Base-by-base conservation (phyloP, 2,329 filamentous ascomycete species). In the Albifimbria verrucaria region DNA sequence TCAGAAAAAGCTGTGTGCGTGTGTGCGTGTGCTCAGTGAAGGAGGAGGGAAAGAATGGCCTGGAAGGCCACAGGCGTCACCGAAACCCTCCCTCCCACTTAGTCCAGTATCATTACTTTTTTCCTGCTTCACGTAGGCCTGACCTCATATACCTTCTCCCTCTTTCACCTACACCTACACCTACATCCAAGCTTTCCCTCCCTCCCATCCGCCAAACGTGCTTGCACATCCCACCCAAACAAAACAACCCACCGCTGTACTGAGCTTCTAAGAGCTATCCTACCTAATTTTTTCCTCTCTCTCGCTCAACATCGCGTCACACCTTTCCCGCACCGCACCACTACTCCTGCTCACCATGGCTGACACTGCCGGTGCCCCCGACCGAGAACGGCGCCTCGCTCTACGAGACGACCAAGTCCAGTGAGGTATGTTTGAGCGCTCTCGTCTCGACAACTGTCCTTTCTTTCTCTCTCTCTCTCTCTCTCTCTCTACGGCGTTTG, bases 401-500 rank as follows among this genome's bases (percentile, higher is more conserved):
- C 59, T 56, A 75, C 57, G 70, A 79, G 59, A 65, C 69, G 59
- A 70, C 79, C 64, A 81, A 80, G 69, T 72, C 68, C 64, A 81
- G 80, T 83, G 74, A 72, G 80, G 79, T 80, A 63, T 53, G 76
- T 72, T 57, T 55, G 46, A 54, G 48, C 51, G 49, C 48, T 52
- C 55, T 52, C 48, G 49, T 41, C 20, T 36, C 25, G 26, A 39
- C 41, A 26, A 49, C 52, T 62, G 60, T 58, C 50, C 49, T 55
- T 51, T 36, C 43, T 21, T 36, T 51, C 48, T 45, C 18, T 4
- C 32, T 26, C 17, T 41, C 24, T 21, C 46, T 43, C 44, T 46
- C 51, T 18, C 44, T 20, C n/a, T 23, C n/a, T 6, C 7, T n/a
- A 21, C 18, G 4, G 7, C n/a, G 17, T 21, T 20, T 17, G 12